Conservation (phyloP, 2,329 filamentous ascomycete genomes). For the Fragosphaeria purpurea region DNA sequence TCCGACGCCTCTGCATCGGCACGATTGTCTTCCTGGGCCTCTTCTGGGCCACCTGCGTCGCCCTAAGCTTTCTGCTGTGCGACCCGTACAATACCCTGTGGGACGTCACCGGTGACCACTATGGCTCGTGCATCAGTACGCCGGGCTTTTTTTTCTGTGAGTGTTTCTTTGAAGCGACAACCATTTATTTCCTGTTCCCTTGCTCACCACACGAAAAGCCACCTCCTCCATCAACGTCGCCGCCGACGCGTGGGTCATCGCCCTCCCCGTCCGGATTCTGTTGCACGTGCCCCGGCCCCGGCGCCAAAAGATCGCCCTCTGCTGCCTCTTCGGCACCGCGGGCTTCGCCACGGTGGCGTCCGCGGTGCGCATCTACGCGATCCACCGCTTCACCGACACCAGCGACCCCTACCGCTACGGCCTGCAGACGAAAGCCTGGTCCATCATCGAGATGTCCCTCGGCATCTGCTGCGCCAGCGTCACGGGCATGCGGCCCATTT, state of each 20-base stretch:
- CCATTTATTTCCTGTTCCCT: slow-evolving; percentile 8
- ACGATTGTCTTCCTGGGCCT: slow-evolving; percentile 28
- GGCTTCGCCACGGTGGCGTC: slow-evolving; percentile 26
- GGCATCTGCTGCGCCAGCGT: slow-evolving; percentile 40
- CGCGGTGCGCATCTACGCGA: slow-evolving; percentile 29
- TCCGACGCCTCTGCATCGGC: slow-evolving; percentile 22
- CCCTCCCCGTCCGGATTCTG: slow-evolving; percentile 34
- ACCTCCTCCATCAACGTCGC: slow-evolving; percentile 28
- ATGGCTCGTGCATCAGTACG: slow-evolving; percentile 14
- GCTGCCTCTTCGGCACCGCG: slow-evolving; percentile 32
- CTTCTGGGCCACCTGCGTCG: slow-evolving; percentile 30
- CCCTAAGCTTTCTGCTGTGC: slow-evolving; percentile 31
- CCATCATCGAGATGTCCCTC: slow-evolving; percentile 37
- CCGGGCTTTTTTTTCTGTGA: background rate
- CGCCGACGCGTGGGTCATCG: slow-evolving; percentile 35
- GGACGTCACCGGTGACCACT: slow-evolving; percentile 23
- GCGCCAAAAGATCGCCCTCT: slow-evolving; percentile 40
- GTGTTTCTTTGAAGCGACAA: too few species aligned
- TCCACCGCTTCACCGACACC: slow-evolving; percentile 26
- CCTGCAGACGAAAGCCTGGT: slow-evolving; percentile 31
- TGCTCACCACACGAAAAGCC: background rate
- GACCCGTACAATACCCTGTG: slow-evolving; percentile 31
- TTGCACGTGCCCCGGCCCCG: slow-evolving; percentile 35
- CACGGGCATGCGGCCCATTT: slow-evolving; percentile 38
- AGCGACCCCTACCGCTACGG: slow-evolving; percentile 26